Evolutionary conservation across 305 asterid genomes (phyloP).

Genomic region (Fraxinus latifolia): DNA sequence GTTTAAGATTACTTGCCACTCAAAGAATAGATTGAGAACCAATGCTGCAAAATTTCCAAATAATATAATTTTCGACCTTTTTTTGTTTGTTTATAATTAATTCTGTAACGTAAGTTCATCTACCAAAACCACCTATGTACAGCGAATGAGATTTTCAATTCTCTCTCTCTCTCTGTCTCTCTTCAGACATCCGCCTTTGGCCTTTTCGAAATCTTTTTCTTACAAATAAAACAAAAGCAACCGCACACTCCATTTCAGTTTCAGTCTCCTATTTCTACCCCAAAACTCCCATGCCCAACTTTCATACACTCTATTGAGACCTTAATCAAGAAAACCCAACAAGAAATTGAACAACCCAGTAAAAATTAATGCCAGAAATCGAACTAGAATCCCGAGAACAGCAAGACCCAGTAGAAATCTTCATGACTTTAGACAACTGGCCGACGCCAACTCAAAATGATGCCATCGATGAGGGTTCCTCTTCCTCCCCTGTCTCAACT

Average conservation of each 20-base stretch:
- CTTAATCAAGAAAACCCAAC: constrained; percentile 13
- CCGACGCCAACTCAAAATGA: constrained; percentile 28
- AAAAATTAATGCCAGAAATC: constrained; percentile 26
- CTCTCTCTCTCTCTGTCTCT: neutral
- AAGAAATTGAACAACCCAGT: neutral
- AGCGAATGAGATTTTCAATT: neutral
- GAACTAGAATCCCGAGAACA: constrained; percentile 16
- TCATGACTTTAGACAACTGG: constrained; percentile 46
- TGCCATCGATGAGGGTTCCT: constrained; percentile 18
- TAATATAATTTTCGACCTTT: neutral
- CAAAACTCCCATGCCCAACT: neutral
- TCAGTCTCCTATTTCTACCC: constrained; percentile 1
- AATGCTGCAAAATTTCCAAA: neutral
- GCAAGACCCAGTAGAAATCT: constrained; percentile 42
- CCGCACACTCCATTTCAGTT: constrained; percentile 3
- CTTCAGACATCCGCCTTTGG: constrained; percentile 5
- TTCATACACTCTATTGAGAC: neutral
- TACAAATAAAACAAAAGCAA: neutral
- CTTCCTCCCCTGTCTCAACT: constrained; percentile 11
- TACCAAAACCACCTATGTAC: neutral
- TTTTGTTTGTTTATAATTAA: neutral
- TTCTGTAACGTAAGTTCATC: neutral
- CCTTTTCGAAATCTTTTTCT: neutral
- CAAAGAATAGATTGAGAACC: neutral
- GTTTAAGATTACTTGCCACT: neutral